phyloP scores from a whole-genome alignment of 164 flowering plant species.

The Annona cherimola region DNA sequence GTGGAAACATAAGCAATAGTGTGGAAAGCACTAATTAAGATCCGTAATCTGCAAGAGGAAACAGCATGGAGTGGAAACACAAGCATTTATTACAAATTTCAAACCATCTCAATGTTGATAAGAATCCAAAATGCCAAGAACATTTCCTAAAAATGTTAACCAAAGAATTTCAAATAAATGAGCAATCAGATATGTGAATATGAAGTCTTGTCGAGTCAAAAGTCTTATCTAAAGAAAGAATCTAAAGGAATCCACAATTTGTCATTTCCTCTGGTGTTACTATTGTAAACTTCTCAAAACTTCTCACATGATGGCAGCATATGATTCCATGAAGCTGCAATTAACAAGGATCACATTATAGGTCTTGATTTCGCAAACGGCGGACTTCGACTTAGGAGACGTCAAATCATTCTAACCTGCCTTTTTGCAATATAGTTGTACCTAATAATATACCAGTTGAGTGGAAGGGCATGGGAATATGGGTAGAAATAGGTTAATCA shows the following conservation, averaged over 20 bases:
- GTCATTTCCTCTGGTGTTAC: neutral
- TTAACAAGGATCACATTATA: no score
- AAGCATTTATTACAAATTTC: no score
- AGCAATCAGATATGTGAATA: no score
- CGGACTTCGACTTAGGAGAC: no score
- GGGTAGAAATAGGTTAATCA: no score
- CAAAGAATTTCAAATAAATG: neutral
- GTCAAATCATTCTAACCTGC: no score
- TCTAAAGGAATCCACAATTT: neutral
- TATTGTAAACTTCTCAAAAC: neutral
- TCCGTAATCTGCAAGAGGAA: neutral
- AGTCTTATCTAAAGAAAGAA: neutral
- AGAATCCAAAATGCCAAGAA: neutral
- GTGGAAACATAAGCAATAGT: conserved; percentile 11
- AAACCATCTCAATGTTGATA: neutral
- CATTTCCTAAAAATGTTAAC: neutral
- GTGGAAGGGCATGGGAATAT: no score
- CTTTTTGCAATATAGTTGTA: no score
- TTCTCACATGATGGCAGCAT: neutral
- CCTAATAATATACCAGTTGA: no score
- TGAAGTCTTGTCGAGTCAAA: neutral
- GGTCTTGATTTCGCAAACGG: no score
- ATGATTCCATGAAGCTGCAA: neutral
- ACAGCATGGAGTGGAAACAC: neutral
- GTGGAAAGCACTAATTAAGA: conserved; percentile 12